Conservation (phyloP, 2,329 filamentous ascomycete genomes). For the Aspergillus latus region DNA sequence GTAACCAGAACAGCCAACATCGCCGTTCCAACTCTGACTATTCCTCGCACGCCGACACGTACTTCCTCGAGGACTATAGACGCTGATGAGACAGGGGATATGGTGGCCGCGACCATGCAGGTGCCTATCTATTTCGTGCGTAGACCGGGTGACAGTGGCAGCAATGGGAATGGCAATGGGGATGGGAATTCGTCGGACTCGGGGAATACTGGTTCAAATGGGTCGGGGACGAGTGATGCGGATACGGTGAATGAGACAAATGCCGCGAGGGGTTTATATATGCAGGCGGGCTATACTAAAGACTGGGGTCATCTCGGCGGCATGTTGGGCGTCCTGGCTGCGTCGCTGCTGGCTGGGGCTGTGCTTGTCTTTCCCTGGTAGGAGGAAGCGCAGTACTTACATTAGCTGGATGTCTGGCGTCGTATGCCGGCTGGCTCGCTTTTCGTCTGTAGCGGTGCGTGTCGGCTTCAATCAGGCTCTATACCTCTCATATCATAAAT, state of each 20-base stretch:
- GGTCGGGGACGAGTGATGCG: not conserved
- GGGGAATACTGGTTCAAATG: not conserved
- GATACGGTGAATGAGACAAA: not conserved
- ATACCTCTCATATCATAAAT: too few species aligned
- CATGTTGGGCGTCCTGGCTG: not conserved
- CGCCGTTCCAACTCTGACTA: not conserved
- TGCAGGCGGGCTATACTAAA: not conserved
- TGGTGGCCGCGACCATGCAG: not conserved
- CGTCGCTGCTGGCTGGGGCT: not conserved
- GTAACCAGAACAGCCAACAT: not conserved
- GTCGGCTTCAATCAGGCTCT: too few species aligned
- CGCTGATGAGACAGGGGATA: not conserved
- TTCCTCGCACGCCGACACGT: not conserved
- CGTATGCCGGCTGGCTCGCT: too few species aligned
- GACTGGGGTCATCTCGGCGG: not conserved
- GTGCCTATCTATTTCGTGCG: constrained; percentile 1
- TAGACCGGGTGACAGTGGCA: not conserved
- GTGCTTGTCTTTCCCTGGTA: not conserved
- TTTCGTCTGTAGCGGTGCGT: too few species aligned
- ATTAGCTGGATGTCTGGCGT: not conserved
- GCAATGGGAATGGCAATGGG: not conserved
- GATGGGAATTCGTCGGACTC: not conserved
- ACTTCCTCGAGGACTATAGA: not conserved
- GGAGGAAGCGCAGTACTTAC: not conserved
- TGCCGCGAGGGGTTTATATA: not conserved